Conservation (phyloP, 2,329 filamentous ascomycete genomes). For the Sporothrix euskadiensis region DNA sequence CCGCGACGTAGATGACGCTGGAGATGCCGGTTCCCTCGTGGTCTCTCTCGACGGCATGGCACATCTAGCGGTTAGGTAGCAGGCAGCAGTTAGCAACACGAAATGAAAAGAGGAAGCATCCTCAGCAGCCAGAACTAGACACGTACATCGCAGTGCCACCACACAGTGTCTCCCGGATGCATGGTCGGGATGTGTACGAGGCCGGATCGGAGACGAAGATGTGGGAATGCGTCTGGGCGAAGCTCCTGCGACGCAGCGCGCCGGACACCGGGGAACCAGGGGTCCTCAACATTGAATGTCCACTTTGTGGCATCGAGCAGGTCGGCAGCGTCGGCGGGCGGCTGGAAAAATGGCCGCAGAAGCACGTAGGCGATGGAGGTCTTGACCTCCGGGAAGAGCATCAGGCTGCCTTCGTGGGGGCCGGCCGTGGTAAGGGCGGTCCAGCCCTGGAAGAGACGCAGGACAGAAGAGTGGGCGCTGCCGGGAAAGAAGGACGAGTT, state of each 20-base stretch:
- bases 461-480: slow-evolving; percentile 42
- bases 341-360: slow-evolving; percentile 46
- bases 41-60: slow-evolving; percentile 30
- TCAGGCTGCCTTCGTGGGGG: slow-evolving; percentile 41
- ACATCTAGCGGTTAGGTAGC: slow-evolving; percentile 18
- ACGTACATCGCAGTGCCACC: slow-evolving; percentile 32
- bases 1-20: slow-evolving; percentile 25
- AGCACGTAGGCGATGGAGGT: slow-evolving; percentile 44
- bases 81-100: not conserved
- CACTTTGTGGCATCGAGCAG: slow-evolving; percentile 43
- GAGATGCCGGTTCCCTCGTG: slow-evolving; percentile 24
- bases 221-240: slow-evolving; percentile 43
- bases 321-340: slow-evolving; percentile 37
- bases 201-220: slow-evolving; percentile 43
- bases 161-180: slow-evolving; percentile 41
- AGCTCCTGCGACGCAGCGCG: slow-evolving; percentile 41
- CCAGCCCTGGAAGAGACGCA: slow-evolving; percentile 47
- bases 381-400: slow-evolving; percentile 45
- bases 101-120: too few relatives aligned
- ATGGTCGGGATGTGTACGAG: slow-evolving; percentile 44
- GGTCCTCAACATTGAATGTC: slow-evolving; percentile 38
- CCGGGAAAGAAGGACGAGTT: slow-evolving; percentile 42
- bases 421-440: slow-evolving; percentile 44
- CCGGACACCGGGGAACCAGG: slow-evolving; percentile 44
- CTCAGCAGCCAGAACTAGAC: not conserved